These are phyloP conservation scores for Talaromyces verruculosus DNA, from an alignment of 2,329 filamentous ascomycete species.

Conservation along the genomic window DNA sequence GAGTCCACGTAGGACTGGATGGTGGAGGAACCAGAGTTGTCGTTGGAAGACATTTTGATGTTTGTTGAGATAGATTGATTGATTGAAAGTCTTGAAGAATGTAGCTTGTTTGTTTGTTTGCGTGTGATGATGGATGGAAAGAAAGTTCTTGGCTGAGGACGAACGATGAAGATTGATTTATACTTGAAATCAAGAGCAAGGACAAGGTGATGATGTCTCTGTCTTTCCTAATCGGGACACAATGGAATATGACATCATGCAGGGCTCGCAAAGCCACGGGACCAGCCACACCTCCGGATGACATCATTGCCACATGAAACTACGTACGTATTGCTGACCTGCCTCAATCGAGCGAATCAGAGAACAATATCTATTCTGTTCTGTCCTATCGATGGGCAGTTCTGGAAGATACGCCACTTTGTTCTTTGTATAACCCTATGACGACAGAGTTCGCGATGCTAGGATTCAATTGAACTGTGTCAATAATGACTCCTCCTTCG, in stretches of 20 bases:
- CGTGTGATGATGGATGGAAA: not conserved
- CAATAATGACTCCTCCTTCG: not conserved
- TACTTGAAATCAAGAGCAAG: not conserved
- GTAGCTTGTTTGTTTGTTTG: not conserved
- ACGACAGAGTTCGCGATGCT: not conserved
- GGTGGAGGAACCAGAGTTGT: constrained; percentile 60
- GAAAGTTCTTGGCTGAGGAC: not conserved
- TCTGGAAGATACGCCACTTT: not conserved
- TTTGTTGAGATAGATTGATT: not conserved
- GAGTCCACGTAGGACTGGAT: constrained; percentile 75
- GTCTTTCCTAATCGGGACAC: constrained; percentile 3
- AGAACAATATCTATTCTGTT: not conserved
- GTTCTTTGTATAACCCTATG: not conserved
- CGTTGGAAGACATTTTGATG: constrained; percentile 29
- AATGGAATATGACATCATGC: constrained; percentile 13
- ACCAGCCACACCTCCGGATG: not conserved
- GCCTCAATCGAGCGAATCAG: not conserved
- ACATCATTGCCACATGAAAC: not conserved
- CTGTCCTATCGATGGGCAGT: not conserved
- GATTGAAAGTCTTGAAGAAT: not conserved
- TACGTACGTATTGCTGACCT: too few species aligned
- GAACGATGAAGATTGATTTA: constrained; percentile 6
- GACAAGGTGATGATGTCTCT: not conserved
- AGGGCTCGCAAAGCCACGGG: constrained; percentile 4
- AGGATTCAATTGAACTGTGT: not conserved